Conservation (phyloP, 306 rosid species). For the Dryas alaskensis region DNA sequence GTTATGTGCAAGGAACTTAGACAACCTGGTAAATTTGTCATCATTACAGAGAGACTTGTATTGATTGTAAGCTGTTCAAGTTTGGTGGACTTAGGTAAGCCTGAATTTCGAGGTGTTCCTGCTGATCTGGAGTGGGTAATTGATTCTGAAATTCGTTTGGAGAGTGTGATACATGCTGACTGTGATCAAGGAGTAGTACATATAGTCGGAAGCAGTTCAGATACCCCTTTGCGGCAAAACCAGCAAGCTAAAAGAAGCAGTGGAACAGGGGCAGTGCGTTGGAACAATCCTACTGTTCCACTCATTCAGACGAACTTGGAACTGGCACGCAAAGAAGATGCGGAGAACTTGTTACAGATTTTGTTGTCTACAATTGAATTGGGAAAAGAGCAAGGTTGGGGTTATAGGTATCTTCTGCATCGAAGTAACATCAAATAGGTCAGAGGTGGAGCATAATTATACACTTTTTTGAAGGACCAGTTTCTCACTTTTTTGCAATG, state of each 20-base stretch:
- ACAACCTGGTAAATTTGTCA: conserved; percentile 73
- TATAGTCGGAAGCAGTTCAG: conserved; percentile 80
- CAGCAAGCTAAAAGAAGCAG: conserved; percentile 48
- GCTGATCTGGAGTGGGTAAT: conserved; percentile 68
- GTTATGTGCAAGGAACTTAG: conserved; percentile 74
- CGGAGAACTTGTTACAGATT: conserved; percentile 49
- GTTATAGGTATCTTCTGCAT: conserved; percentile 67
- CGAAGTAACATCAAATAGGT: conserved; percentile 48
- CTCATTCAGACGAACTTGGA: conserved; percentile 76
- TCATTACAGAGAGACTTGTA: conserved; percentile 60
- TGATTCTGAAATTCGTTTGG: conserved; percentile 73
- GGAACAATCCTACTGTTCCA: conserved; percentile 77
- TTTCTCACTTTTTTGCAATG: background rate
- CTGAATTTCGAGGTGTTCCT: conserved; percentile 71
- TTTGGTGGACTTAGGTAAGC: conserved; percentile 63
- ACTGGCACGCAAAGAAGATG: conserved; percentile 55
- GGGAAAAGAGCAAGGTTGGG: conserved; percentile 70
- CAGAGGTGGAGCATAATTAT: background rate
- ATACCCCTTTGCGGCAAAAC: conserved; percentile 48
- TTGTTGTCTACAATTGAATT: conserved; percentile 53
- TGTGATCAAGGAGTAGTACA: conserved; percentile 56
- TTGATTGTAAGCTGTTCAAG: conserved; percentile 57
- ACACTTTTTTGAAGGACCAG: background rate
- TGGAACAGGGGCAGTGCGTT: conserved; percentile 42
- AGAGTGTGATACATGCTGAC: conserved; percentile 69